Base-by-base conservation (phyloP, 2,329 filamentous ascomycete species). In the Coniochaeta ligniaria region DNA sequence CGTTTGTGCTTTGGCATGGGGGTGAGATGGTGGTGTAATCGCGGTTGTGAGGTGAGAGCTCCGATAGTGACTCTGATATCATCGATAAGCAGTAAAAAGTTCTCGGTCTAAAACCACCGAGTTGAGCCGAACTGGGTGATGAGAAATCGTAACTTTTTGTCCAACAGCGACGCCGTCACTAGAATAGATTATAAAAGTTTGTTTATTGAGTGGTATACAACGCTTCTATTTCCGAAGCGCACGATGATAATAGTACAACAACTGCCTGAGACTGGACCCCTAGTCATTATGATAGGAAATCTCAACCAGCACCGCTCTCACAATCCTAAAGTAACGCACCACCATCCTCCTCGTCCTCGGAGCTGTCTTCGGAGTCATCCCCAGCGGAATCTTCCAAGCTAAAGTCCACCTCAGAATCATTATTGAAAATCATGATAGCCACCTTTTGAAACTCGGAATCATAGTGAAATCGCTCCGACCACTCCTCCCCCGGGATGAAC, bases 191-290 rank as follows among this genome's bases (percentile, higher is more conserved):
- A 52, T 31, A 9, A 31, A 52, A 31, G 22, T 52, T 17, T 28
- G 47, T 52, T 24, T 52, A 52, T 52, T 52, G 47, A 52, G 54
- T 56, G 54, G 54, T 56, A 56, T 45, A 35, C 47, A 52, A 52
- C 47, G 47, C 47, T 28, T 17, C 22, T 26, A 52, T 17, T 14
- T 31, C 26, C 9, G 20, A 28, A 52, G 47, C 47, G 24, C 47
- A 26, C n/a, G 3, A 31, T 31, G 26, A 52, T 58, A 45, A 43
- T 58, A 28, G 31, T 58, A 58, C 56, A 58, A 24, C 36, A 20
- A 24, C 38, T 35, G 35, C 38, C 56, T 12, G 56, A 58, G 35
- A 43, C 8, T 47, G 24, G 38, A 41, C 38, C 16, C 38, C 38
- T 41, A 41, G 17, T n/a, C 3, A 6, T 31, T 22, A 47, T 7